Conservation (phyloP, 495 filamentous ascomycete species). For the Glarea lozoyensis region DNA sequence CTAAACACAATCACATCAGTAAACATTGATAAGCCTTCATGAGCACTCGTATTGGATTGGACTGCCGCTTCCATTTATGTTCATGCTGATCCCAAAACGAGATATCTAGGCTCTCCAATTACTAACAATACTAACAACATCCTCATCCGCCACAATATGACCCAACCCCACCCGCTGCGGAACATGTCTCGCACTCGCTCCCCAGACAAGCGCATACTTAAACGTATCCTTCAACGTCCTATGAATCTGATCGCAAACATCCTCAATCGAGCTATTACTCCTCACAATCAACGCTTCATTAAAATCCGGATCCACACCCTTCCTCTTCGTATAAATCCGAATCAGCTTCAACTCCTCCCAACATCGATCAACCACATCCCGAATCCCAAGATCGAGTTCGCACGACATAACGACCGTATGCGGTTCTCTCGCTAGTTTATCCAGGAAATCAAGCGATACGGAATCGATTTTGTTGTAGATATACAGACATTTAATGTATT, state of each 20-base stretch:
- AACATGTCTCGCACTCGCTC: slow-evolving; percentile 86
- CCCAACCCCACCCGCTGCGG: slow-evolving; percentile 87
- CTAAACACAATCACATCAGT: too few species aligned
- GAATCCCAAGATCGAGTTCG: slow-evolving; percentile 93
- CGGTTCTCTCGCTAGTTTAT: slow-evolving; percentile 83
- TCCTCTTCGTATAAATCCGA: slow-evolving; percentile 92
- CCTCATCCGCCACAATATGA: slow-evolving; percentile 86
- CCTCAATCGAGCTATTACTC: slow-evolving; percentile 79
- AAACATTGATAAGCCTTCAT: too few species aligned
- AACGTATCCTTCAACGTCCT: slow-evolving; percentile 94
- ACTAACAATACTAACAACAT: slow-evolving; percentile 95
- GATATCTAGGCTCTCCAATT: slow-evolving; percentile 48
- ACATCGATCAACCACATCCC: slow-evolving; percentile 88
- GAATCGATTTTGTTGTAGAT: slow-evolving; percentile 99
- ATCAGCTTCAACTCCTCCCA: slow-evolving; percentile 93
- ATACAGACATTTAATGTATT: slow-evolving; percentile 93
- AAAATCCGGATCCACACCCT: slow-evolving; percentile 88
- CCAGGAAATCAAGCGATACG: slow-evolving; percentile 86
- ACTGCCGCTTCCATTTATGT: too few species aligned
- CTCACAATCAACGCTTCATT: slow-evolving; percentile 90
- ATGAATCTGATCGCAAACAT: slow-evolving; percentile 95
- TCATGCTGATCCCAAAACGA: neutral
- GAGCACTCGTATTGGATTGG: too few species aligned
- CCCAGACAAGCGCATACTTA: slow-evolving; percentile 98
- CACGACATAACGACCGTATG: slow-evolving; percentile 97